Conservation (phyloP, 2,329 filamentous ascomycete genomes). For the Paecilomyces variotii region DNA sequence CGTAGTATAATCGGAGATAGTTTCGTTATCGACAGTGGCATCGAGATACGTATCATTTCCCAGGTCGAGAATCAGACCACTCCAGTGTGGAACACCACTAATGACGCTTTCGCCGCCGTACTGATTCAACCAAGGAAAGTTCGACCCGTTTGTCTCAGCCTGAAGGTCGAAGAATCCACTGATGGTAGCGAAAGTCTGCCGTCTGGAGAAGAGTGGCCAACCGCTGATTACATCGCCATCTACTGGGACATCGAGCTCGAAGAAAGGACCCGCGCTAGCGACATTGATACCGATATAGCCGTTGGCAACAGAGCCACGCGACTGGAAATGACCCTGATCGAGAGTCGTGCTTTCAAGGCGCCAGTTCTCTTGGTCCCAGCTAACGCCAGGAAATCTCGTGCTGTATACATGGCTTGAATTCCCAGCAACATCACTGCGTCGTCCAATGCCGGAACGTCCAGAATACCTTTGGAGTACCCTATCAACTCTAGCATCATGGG, state of each 20-base stretch:
- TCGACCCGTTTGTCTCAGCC: slow-evolving; percentile 50
- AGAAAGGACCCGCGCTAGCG: slow-evolving; percentile 56
- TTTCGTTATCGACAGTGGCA: slow-evolving; percentile 50
- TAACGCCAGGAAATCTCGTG: slow-evolving; percentile 45
- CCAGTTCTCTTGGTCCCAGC: slow-evolving; percentile 55
- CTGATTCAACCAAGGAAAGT: slow-evolving; percentile 61
- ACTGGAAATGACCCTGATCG: slow-evolving; percentile 53
- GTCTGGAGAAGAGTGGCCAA: slow-evolving; percentile 58
- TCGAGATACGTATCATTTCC: slow-evolving; percentile 49
- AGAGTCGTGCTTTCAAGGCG: slow-evolving; percentile 45
- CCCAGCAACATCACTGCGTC: slow-evolving; percentile 1
- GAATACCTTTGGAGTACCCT: slow-evolving; percentile 13
- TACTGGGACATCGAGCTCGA: slow-evolving; percentile 47
- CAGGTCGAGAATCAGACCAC: slow-evolving; percentile 50
- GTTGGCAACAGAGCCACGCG: slow-evolving; percentile 53
- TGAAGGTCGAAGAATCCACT: slow-evolving; percentile 60
- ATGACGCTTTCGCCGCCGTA: slow-evolving; percentile 65
- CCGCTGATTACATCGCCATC: slow-evolving; percentile 51
- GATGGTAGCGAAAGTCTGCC: slow-evolving; percentile 60
- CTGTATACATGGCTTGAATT: slow-evolving; percentile 30
- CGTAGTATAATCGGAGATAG: slow-evolving; percentile 54
- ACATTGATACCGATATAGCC: slow-evolving; percentile 59
- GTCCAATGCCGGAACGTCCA: slow-evolving; percentile 1
- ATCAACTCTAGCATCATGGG: slow-evolving; percentile 11
- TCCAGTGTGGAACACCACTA: slow-evolving; percentile 62